phyloP scores from a whole-genome alignment of 306 rosid species.

The Amphicarpaea edgeworthii region DNA sequence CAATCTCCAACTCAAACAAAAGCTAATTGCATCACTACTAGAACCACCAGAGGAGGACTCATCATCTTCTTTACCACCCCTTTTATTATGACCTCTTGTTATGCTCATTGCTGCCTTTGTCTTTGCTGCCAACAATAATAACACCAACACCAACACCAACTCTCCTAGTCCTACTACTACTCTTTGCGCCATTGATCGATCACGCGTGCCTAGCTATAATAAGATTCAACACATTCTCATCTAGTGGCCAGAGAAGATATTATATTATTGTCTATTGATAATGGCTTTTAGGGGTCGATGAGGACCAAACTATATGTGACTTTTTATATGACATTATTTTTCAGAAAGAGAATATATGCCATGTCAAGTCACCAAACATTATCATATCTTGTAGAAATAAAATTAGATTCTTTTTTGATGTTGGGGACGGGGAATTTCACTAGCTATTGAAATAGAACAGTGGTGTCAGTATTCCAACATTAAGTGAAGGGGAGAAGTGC shows the following conservation, averaged over 20 bases:
- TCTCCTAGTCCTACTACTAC: neutral
- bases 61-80: neutral
- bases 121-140: neutral
- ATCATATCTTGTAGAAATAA: slow-evolving; percentile 20
- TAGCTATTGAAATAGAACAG: neutral
- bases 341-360: slow-evolving; percentile 21
- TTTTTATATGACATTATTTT: neutral
- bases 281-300: neutral
- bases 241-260: neutral
- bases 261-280: neutral
- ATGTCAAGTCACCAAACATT: slow-evolving; percentile 11
- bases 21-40: slow-evolving; percentile 4
- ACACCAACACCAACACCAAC: neutral
- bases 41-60: neutral
- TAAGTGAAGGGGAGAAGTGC: neutral
- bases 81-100: neutral
- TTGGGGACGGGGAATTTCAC: neutral
- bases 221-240: neutral
- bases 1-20: slow-evolving; percentile 82
- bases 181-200: neutral
- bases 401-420: slow-evolving; percentile 21
- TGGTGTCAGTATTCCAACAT: slow-evolving; percentile 2
- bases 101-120: slow-evolving; percentile 14
- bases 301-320: neutral
- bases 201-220: neutral